Evolutionary conservation across 495 filamentous ascomycete genomes (phyloP).

Genomic region (Xylaria castorea): DNA sequence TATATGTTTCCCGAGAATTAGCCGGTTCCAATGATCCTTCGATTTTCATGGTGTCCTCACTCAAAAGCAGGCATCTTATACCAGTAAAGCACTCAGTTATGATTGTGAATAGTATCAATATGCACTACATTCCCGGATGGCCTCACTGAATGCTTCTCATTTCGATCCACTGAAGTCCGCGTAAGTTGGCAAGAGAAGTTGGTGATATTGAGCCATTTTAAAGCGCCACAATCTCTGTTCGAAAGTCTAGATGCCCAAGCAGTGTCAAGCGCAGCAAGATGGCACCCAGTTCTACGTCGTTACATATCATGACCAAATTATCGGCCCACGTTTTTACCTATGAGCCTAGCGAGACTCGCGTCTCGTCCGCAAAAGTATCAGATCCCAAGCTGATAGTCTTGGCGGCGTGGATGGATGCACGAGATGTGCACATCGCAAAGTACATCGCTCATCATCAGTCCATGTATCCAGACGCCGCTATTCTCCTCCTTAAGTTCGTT

Average conservation of each 20-base stretch:
- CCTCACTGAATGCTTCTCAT: not conserved
- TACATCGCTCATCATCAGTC: constrained; percentile 50
- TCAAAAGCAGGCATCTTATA: not conserved
- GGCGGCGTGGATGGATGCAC: constrained; percentile 55
- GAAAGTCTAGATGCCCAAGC: not conserved
- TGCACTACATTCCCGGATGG: not conserved
- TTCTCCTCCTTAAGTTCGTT: constrained; percentile 50
- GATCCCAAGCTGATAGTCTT: constrained; percentile 51
- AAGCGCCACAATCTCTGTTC: not conserved
- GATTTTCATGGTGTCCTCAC: not conserved
- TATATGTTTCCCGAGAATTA: not conserved
- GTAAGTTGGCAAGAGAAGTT: not conserved
- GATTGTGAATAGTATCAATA: not conserved
- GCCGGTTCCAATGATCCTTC: not conserved
- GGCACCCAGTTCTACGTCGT: constrained; percentile 33
- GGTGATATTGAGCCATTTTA: not conserved
- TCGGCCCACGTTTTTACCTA: constrained; percentile 47
- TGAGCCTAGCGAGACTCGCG: constrained; percentile 35
- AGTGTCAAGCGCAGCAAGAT: constrained; percentile 25
- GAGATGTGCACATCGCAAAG: constrained; percentile 52
- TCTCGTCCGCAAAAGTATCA: not conserved
- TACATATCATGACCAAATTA: constrained; percentile 48
- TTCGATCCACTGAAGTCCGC: not conserved
- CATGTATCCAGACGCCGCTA: constrained; percentile 47
- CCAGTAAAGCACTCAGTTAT: not conserved